phyloP scores from a whole-genome alignment of 805 yeast genomes.

The Teunomyces gatunensis region DNA sequence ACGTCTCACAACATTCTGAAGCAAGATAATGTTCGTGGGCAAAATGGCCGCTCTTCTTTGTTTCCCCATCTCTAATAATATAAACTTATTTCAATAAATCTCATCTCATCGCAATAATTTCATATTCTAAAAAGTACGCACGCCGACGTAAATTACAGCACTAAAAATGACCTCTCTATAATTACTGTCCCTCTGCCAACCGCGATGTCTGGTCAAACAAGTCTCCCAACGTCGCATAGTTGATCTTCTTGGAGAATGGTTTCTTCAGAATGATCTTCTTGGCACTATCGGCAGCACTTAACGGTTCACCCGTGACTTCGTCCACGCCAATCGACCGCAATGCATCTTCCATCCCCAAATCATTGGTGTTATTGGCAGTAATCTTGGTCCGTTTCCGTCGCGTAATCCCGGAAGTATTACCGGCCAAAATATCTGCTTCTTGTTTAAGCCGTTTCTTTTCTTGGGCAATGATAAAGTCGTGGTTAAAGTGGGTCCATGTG shows the following conservation, averaged over 20 bases:
- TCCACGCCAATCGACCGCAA: conserved; percentile 41
- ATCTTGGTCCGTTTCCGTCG: conserved; percentile 36
- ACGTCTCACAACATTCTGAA: conserved; percentile 89
- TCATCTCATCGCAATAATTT: conserved; percentile 1
- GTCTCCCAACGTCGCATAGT: conserved; percentile 75
- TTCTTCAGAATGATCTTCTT: conserved; percentile 72
- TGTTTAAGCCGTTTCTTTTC: conserved; percentile 78
- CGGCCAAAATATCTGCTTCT: conserved; percentile 85
- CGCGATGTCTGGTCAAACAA: conserved; percentile 23
- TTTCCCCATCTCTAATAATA: conserved; percentile 61
- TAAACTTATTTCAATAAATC: not conserved
- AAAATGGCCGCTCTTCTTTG: conserved; percentile 88
- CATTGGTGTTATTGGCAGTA: conserved; percentile 19
- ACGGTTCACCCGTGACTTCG: conserved; percentile 38
- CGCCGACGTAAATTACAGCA: not conserved
- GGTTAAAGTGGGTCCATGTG: conserved; percentile 87
- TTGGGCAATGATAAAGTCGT: conserved; percentile 80
- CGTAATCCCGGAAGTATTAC: conserved; percentile 50
- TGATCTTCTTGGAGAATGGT: conserved; percentile 82
- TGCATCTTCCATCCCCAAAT: conserved; percentile 30
- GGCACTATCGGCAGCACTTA: conserved; percentile 77
- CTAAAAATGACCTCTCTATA: not conserved
- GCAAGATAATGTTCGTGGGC: conserved; percentile 86
- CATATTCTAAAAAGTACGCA: not conserved
- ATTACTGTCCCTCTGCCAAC: not conserved